A percentile compares a stretch with the other conserved stretches of the same genome.
Evolutionary conservation across 179 eudicot species (phyloP).

Genomic region (Silene noctiflora): DNA sequence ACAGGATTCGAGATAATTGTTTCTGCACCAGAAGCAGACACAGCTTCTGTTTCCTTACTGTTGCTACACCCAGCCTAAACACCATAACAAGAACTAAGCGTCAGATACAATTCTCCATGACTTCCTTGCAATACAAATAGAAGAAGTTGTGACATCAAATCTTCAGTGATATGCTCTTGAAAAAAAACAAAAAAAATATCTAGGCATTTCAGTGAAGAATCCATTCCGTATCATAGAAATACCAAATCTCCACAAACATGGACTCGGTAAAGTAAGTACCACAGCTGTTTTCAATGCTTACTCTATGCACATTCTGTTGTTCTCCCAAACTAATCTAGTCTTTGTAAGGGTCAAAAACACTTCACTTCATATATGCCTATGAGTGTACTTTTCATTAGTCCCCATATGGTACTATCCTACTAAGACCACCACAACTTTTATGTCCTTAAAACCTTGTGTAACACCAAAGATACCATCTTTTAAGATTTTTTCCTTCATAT

Average conservation of each 20-base stretch:
- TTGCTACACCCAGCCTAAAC: conserved; percentile 29
- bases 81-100: conserved; percentile 15
- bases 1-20: conserved; percentile 22
- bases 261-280: not conserved
- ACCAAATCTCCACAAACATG: not conserved
- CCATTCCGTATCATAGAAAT: conserved; percentile 7
- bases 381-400: not conserved
- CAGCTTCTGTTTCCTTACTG: conserved; percentile 26
- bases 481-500: not conserved
- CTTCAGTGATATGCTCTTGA: not conserved
- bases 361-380: not conserved
- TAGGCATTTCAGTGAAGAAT: not conserved
- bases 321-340: not conserved
- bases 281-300: not conserved
- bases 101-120: not conserved
- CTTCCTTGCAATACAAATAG: not conserved
- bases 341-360: not conserved
- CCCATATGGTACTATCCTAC: not conserved
- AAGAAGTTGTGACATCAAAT: not conserved
- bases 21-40: conserved; percentile 31
- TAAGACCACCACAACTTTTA: not conserved
- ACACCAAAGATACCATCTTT: not conserved
- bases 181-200: not conserved
- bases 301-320: not conserved
- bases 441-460: conserved; percentile 1